Evolutionary conservation across 306 rosid species (phyloP), one percentile per base, ranked within the genome.

Genomic region (Casuarina equisetifolia): DNA sequence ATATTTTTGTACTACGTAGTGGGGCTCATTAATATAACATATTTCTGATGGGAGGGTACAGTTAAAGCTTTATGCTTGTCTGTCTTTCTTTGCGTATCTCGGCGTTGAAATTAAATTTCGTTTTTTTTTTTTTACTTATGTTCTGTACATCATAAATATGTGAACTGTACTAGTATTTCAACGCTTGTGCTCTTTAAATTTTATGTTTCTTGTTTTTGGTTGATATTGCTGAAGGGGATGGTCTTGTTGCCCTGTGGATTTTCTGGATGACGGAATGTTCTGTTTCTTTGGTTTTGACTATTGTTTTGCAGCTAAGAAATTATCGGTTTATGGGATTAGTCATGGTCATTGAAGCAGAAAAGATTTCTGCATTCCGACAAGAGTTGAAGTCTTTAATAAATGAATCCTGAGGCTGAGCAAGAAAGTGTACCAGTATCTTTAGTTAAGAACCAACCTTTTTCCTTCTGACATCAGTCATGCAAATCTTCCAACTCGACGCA

Each of bases 341-440:
- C 81, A 88, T 93, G 95, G 87, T 70, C 6, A 79, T 90, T 66
- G 82, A 86, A 78, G 92, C 90, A 68, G 86, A 69, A 54, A 85
- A 87, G 73, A 70, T 93, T 51, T 74, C 89, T 59, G 13, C 84
- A 63, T 93, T 93, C 84, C 87, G 88, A 54, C 84, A 83, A 78
- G 90, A 88, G 79, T 83, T 93, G 69, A 81, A 52, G 58, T 80
- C 89, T 79, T 62, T 87, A 54, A 81, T 91, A 52, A 77, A 74
- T 74, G 86, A 89, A 69, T 43, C 88, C 45, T 85, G 70, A 81
- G 17, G 49, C 19, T 72, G 69, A 12, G 66, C 58, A 39, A 9
- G 25, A 62, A 78, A n/a, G 80, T 77, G 73, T 66, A 17, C 76
- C 78, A 19, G 52, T 32, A 62, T 78, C 53, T 20, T 16, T 62